These are phyloP conservation scores for Gracilaria gracilis DNA, from an alignment of 23 red algal species.

Conservation along the genomic window DNA sequence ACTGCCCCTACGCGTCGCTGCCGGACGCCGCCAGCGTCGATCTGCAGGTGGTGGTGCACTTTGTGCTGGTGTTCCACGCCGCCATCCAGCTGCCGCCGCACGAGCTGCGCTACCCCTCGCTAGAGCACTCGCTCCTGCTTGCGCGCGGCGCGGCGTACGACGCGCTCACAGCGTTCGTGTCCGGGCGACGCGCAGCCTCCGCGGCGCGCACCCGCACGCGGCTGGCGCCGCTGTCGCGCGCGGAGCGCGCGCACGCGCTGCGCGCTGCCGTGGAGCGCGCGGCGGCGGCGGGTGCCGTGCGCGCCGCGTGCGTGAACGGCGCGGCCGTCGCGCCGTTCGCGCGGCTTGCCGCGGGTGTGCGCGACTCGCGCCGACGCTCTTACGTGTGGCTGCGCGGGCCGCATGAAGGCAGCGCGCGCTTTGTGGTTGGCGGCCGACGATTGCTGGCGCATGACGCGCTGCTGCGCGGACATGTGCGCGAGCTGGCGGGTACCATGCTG, in stretches of 20 bases:
- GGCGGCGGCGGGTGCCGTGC: background rate
- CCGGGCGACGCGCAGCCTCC: background rate
- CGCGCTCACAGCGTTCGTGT: background rate
- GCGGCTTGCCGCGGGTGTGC: background rate
- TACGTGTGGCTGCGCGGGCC: conserved; percentile 5
- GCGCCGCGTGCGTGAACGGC: background rate
- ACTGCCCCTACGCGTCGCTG: conserved; percentile 11
- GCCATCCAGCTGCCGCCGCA: background rate
- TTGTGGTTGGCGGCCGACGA: background rate
- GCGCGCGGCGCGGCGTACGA: background rate
- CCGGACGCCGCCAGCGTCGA: background rate
- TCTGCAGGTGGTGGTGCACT: conserved; percentile 25
- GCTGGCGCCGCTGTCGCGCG: background rate
- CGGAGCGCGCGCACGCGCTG: background rate
- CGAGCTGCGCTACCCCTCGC: background rate
- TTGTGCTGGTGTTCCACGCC: conserved; percentile 8
- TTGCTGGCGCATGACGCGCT: background rate
- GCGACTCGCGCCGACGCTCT: background rate
- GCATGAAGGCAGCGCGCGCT: background rate
- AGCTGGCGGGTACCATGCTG: background rate
- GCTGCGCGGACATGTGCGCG: too few relatives aligned
- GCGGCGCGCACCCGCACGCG: background rate
- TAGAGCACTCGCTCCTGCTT: conserved; percentile 1
- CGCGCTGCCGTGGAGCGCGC: background rate
- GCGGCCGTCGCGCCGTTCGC: background rate